A percentile compares a stretch with the other conserved stretches of the same genome.
Conservation (phyloP, 2,329 filamentous ascomycete species). For the Lecanicillium sp. region DNA sequence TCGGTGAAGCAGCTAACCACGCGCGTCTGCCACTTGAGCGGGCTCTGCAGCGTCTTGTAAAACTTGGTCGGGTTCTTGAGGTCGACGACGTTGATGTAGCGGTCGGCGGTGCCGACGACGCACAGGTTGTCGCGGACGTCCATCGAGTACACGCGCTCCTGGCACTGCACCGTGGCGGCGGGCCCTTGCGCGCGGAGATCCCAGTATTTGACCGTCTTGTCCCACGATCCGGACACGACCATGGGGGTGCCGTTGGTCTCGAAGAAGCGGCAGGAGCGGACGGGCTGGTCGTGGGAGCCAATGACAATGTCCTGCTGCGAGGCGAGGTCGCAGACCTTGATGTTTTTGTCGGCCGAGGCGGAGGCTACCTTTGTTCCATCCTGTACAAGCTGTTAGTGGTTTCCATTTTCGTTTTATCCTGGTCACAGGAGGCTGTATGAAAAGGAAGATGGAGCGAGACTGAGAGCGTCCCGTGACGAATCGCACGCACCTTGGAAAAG, state of each 20-base stretch:
- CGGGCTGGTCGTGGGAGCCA: conserved; percentile 76
- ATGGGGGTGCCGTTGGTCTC: conserved; percentile 66
- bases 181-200: conserved; percentile 63
- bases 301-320: conserved; percentile 62
- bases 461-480: no score
- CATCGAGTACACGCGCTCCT: conserved; percentile 84
- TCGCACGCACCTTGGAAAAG: conserved; percentile 72
- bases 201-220: conserved; percentile 89
- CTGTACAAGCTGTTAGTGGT: conserved; percentile 35
- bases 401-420: conserved; percentile 4
- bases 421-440: no score
- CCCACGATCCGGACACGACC: conserved; percentile 88
- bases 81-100: conserved; percentile 94
- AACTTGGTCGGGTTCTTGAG: conserved; percentile 81
- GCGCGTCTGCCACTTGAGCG: conserved; percentile 95
- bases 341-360: conserved; percentile 82
- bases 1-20: conserved; percentile 94
- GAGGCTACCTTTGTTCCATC: conserved; percentile 86
- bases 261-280: conserved; percentile 72
- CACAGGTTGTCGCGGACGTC: conserved; percentile 83
- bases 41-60: conserved; percentile 94
- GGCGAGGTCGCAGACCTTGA: conserved; percentile 78
- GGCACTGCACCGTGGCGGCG: conserved; percentile 57
- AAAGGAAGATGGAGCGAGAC: no score
- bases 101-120: conserved; percentile 86